These are phyloP conservation scores for Leptographium wingfieldii DNA, from an alignment of 2,329 filamentous ascomycete species.

Conservation along the genomic window DNA sequence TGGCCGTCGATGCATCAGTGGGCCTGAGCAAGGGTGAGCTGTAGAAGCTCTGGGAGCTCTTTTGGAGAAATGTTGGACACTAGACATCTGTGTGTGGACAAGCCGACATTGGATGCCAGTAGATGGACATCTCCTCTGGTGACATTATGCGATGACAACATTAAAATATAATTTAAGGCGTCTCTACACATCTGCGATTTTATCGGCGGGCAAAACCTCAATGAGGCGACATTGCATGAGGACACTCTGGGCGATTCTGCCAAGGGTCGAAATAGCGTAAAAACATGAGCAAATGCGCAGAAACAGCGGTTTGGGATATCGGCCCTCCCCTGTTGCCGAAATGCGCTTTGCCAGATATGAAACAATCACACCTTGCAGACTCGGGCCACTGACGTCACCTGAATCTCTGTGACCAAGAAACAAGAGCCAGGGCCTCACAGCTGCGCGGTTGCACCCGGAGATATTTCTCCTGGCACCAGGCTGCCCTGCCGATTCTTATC, in stretches of 20 bases:
- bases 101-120: neutral
- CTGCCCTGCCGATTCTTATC: neutral
- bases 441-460: no score
- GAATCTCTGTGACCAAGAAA: no score
- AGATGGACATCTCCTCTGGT: neutral
- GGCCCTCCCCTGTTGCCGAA: no score
- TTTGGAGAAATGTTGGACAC: no score
- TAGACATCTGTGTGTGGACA: no score
- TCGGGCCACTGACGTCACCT: no score
- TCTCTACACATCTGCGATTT: neutral
- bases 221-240: neutral
- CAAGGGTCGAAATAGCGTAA: neutral
- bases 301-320: no score
- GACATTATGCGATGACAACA: neutral
- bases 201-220: neutral
- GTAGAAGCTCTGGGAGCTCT: neutral
- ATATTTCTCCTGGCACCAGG: no score
- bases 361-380: no score
- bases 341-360: no score
- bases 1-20: slow-evolving; percentile 31
- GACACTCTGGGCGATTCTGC: neutral
- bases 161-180: neutral
- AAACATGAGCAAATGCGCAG: no score
- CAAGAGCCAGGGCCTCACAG: no score
- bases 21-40: slow-evolving; percentile 10